These are phyloP conservation scores for Fusarium heterosporum DNA, from an alignment of 2,329 filamentous ascomycete genomes.

Conservation along the genomic window DNA sequence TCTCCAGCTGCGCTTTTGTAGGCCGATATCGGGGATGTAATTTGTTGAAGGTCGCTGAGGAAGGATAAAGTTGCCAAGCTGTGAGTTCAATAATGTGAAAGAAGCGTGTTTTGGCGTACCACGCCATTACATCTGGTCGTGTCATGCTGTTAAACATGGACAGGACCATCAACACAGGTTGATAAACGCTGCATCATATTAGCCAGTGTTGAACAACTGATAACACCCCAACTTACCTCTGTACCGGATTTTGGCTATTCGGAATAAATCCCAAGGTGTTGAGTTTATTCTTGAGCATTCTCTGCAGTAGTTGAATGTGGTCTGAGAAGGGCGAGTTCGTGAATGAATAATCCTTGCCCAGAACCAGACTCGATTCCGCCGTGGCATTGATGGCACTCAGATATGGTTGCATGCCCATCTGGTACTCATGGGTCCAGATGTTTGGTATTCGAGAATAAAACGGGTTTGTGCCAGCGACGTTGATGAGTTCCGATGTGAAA, in stretches of 20 bases:
- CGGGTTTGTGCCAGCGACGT: conserved; percentile 18
- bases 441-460: conserved; percentile 47
- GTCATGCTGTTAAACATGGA: conserved; percentile 53
- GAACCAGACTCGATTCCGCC: conserved; percentile 33
- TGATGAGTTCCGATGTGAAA: conserved; percentile 13
- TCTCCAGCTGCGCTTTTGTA: conserved; percentile 42
- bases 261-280: conserved; percentile 30
- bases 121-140: conserved; percentile 51
- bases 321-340: conserved; percentile 51
- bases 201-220: background rate
- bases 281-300: conserved; percentile 44
- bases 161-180: conserved; percentile 48
- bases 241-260: conserved; percentile 13
- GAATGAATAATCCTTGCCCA: conserved; percentile 43
- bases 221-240: conserved; percentile 17
- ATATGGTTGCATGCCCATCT: conserved; percentile 48
- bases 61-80: conserved; percentile 51
- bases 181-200: conserved; percentile 39
- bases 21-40: conserved; percentile 48
- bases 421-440: conserved; percentile 50
- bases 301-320: conserved; percentile 47
- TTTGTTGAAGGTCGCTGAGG: conserved; percentile 42
- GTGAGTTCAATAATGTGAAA: conserved; percentile 52
- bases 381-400: conserved; percentile 43
- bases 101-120: conserved; percentile 56